Evolutionary conservation across 208 protist species (phyloP), one percentile per base, ranked within the genome.

Genomic region (Leishmania mexicana): DNA sequence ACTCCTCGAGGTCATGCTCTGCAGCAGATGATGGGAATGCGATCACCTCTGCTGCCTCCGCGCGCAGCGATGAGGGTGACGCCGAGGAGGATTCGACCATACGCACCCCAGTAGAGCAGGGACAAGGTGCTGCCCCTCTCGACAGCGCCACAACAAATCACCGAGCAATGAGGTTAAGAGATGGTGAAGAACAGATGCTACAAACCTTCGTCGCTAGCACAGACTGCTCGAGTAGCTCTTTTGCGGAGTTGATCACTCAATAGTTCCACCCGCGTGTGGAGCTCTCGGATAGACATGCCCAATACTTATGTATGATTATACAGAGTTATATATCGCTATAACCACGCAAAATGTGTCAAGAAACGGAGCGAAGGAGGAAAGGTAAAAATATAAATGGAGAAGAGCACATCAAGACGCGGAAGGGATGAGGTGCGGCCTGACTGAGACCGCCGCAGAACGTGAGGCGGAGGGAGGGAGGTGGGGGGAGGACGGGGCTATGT

Each of bases 1-100:
- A 35, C 35, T 80, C 77, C 28, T 80, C 67, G 24, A 80, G 67
- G n/a, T 60, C 71, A 40, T 15, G 45, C 78, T 81, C 68, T n/a
- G 78, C 78, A 15, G 68, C 28, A 49, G 78, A 51, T 45, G 7
- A 28, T 8, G 76, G 76, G 17, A 79, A 79, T 47, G 28, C 47
- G 53, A 79, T 40, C 5, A 15, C 13, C 76, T 45, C 62, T 51
- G 76, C 13, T 10, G 49, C 47, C 28, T 10, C 53, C 21, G n/a
- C 31, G n/a, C 0, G 21, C 53, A 24, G 19, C 45, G 15, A 31
- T 45, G 64, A 35, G 5, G 35, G 64, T 17, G 35, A 28, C 10
- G 15, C 5, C 17, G 64, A 45, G 35, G 17, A 47, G 19, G n/a
- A 15, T 1, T 45, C 35, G n/a, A 2, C 38, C 64, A 70, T 45